Conservation (phyloP, 2,329 filamentous ascomycete species). For the Neospermospora avenae region DNA sequence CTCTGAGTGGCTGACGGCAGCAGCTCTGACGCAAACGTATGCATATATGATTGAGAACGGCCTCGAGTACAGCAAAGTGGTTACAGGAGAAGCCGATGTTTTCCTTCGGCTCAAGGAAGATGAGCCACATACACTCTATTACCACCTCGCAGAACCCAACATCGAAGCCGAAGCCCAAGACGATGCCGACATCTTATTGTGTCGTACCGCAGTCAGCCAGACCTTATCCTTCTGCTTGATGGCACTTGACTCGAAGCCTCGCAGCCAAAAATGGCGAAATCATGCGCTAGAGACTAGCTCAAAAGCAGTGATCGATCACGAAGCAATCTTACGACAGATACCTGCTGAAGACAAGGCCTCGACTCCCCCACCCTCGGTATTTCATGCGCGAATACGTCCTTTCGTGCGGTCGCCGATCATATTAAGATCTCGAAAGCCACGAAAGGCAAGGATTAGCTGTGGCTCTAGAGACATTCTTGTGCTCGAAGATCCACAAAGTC, state of each 20-base stretch:
- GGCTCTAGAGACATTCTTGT: background rate
- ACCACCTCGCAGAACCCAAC: conserved; percentile 22
- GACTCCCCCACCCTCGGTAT: background rate
- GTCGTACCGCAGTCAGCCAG: conserved; percentile 19
- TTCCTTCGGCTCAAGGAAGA: conserved; percentile 29
- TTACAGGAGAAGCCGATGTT: conserved; percentile 28
- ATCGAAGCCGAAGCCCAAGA: conserved; percentile 19
- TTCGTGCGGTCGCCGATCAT: background rate
- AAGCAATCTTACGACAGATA: background rate
- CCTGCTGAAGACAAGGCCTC: background rate
- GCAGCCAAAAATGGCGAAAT: conserved; percentile 21
- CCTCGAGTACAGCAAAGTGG: conserved; percentile 31
- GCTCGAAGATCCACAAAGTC: background rate
- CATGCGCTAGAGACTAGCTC: conserved; percentile 17
- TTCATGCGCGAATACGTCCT: background rate
- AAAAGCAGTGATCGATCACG: conserved; percentile 14
- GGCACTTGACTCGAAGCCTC: conserved; percentile 19
- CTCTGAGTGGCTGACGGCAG: conserved; percentile 39
- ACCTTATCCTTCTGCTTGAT: conserved; percentile 20
- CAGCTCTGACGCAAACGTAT: conserved; percentile 46
- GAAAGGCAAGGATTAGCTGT: background rate
- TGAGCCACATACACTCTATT: conserved; percentile 23
- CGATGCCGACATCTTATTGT: conserved; percentile 15
- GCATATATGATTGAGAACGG: conserved; percentile 48
- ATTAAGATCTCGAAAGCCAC: background rate